Base-by-base conservation (phyloP, 2,329 filamentous ascomycete species). In the Alternaria dauci region DNA sequence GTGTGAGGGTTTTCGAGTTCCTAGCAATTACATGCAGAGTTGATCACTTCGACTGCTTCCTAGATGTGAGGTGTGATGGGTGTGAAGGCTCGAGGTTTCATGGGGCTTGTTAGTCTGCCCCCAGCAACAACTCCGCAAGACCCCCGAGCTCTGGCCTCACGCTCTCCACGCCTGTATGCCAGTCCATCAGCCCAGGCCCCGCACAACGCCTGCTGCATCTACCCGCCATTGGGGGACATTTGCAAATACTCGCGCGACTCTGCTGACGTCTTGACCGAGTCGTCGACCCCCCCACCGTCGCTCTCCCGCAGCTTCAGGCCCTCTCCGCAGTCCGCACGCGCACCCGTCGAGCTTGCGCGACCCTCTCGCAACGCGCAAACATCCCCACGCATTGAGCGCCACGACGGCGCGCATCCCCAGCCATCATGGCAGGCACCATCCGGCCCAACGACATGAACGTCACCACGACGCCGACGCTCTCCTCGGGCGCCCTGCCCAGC, bases 381-480 rank as follows among this genome's bases (percentile, higher is more conserved):
- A 55, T 52, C 56, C 57, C 56, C 6, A 55, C 52, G 41, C 58
- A 63, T 61, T 56, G 46, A 66, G 63, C 68, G 47, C 51, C 55
- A 54, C 51, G n/a, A 52, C 47, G 41, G 48, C 47, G 47, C 61
- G 20, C 46, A 36, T 43, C 26, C 42, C 50, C 59, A 48, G 60
- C 71, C 66, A 68, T 28, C 55, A 80, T 80, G 78, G 73, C 78
- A 58, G 74, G 71, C 66, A 77, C 76, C 23, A 76, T 77, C 51
- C 75, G 74, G 42, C 75, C 77, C 28, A 76, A 80, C 52, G 74
- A 76, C 41, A 74, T 76, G 63, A 70, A 70, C 16, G 73, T 77
- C 58, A 70, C 75, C 8, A 72, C 75, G 5, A 76, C 72, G 5
- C 76, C 77, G 11, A 74, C 71, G 2, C 63, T 79, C 25, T 69